Evolutionary conservation across 768 basidiomycete species (phyloP), one percentile per base, ranked within the genome.

Genomic region (Kwoniella dendrophila): DNA sequence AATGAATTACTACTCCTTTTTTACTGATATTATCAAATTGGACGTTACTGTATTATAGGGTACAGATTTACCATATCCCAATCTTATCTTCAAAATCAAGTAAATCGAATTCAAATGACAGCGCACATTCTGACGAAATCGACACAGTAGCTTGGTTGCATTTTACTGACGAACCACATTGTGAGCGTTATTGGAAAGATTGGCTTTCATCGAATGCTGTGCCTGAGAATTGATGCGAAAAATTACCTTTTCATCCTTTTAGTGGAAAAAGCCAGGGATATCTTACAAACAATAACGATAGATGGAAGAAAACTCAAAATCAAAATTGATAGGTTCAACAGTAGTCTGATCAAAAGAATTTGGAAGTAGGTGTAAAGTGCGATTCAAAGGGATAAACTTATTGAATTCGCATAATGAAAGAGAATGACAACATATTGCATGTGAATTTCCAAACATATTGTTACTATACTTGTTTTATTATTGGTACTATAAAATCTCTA

Each of bases 91-190:
- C 30, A 1, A 40, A 40, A 18, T 14, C 14, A 14, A 16, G 20
- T 5, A 20, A 22, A 14, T 12, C 4, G 27, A 2, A 29, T 11
- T 2, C n/a, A 33, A n/a, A n/a, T n/a, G n/a, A n/a, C n/a, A n/a
- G n/a, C n/a, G n/a, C n/a, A n/a, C n/a, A n/a, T n/a, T n/a, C n/a
- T n/a, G 41, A 27, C 32, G 48, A 50, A 14, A 22, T 30, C 11
- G 43, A 57, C 29, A 67, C 65, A 11, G 33, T 67, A 10, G 65
- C 65, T 7, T 58, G 55, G 38, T 49, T 67, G n/a, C 60, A 62
- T 52, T 67, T 67, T 33, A 29, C 30, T 1, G n/a, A 44, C 16
- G 65, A 62, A 30, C 49, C 38, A 34, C 55, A 56, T 56, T 26
- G 65, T 67, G 45, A 58, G 65, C 59, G 24, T 2, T 4, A 1